Percentiles rank a stretch among this genome's conserved stretches.
Conservation (phyloP, 176 grass and related monocot species). For the Aegilops sharonensis region DNA sequence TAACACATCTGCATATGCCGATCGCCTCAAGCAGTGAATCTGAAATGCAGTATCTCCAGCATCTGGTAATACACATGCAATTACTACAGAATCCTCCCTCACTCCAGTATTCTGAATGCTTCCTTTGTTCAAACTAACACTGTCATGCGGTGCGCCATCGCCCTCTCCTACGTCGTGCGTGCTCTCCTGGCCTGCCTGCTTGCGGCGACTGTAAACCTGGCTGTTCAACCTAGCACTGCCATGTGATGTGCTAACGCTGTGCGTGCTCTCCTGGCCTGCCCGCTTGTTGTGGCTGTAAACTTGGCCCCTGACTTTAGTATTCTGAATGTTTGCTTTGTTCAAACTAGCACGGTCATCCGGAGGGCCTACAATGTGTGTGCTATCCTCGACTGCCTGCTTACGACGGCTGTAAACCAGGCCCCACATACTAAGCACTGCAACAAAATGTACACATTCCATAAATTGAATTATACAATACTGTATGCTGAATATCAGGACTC, state of each 20-base stretch:
- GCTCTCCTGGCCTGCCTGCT: not conserved
- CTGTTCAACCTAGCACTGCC: not conserved
- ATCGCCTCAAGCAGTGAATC: conserved; percentile 60
- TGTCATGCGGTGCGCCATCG: not conserved
- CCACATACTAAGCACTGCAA: conserved; percentile 5
- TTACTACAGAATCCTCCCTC: conserved; percentile 20
- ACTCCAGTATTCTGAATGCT: conserved; percentile 2
- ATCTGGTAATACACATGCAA: conserved; percentile 25
- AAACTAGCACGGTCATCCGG: not conserved
- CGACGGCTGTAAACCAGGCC: not conserved
- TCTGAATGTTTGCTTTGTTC: not conserved
- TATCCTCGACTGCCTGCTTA: not conserved
- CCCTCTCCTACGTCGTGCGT: not conserved
- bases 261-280: too few species aligned
- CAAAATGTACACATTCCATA: not conserved
- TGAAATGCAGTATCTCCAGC: conserved; percentile 36
- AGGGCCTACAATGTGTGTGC: not conserved
- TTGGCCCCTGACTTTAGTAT: not conserved
- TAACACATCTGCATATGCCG: conserved; percentile 64
- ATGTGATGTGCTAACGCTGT: too few species aligned
- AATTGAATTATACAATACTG: not conserved
- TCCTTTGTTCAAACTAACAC: not conserved
- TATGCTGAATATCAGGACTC: not conserved
- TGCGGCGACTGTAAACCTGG: not conserved
- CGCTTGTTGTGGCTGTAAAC: too few species aligned